Evolutionary conservation across 345 rosid species (phyloP), one percentile per base, ranked within the genome.

Genomic region (Noccaea bulbosa): DNA sequence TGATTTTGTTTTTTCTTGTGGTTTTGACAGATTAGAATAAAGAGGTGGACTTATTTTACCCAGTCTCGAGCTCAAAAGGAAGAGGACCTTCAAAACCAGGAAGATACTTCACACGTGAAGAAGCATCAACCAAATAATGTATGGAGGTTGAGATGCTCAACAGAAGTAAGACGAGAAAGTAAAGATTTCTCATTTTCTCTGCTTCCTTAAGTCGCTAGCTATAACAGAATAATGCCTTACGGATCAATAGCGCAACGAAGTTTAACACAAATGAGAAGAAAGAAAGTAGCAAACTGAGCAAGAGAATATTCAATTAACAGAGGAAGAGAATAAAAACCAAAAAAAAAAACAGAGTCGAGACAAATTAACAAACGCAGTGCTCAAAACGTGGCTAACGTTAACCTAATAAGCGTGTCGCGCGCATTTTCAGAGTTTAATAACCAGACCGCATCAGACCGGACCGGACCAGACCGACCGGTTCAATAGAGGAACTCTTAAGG

Each of bases 21-120:
- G 9, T 16, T 33, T 30, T 37, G 56, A 60, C 44, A 32, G 12
- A 30, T 5, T 34, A 63, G 22, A 16, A 12, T 16, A 46, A 43
- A 35, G 16, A 52, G 12, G 1, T 20, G 10, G 46, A 8, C 14
- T 15, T 37, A 3, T 24, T 30, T 64, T 66, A 87, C 95, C 92
- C 95, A 3, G 95, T 88, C 82, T 88, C 89, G 16, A 88, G 84
- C 41, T 81, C 47, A 46, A 88, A 88, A 43, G 92, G 92, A 40
- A 88, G 89, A 63, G 83, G 71, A 2, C 91, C 94, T 22, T 82
- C 64, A 47, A 84, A 85, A 67, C 91, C 94, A 14, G 91, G 94
- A 72, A 86, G 89, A 46, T 71, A 79, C 72, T 77, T 71, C 9
- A 88, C 78, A 20, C 37, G 33, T 34, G 8, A 57, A 49, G 64